Evolutionary conservation across 1,284 basidiomycete genomes (phyloP).

Genomic region (Trichosporon inkin): DNA sequence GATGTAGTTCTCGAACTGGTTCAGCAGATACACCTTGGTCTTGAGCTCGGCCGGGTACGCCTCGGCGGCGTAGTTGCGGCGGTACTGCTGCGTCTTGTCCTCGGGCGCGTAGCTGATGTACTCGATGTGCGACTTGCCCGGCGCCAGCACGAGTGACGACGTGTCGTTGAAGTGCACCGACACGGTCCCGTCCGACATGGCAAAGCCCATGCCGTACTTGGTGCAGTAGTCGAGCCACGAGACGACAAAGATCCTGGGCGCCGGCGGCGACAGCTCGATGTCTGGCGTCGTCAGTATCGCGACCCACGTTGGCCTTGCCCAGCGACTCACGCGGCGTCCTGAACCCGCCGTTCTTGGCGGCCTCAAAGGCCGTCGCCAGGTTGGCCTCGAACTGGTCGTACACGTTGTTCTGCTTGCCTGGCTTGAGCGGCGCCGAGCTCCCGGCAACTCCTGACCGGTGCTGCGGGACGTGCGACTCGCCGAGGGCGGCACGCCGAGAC

Average conservation of each 20-base stretch:
- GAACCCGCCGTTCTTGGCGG: conserved; percentile 12
- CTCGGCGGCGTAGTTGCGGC: conserved; percentile 45
- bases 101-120: conserved; percentile 56
- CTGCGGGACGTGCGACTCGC: conserved; percentile 12
- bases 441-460: background rate
- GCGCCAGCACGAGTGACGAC: conserved; percentile 74
- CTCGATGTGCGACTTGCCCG: conserved; percentile 84
- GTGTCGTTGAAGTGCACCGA: conserved; percentile 96
- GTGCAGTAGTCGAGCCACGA: conserved; percentile 98
- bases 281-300: no score
- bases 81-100: conserved; percentile 28
- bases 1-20: conserved; percentile 90
- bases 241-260: conserved; percentile 83
- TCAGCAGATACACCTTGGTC: conserved; percentile 82
- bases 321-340: conserved; percentile 52
- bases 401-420: background rate
- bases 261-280: conserved; percentile 52
- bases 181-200: conserved; percentile 87
- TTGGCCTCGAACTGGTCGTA: conserved; percentile 55
- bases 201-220: conserved; percentile 98
- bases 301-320: background rate
- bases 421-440: background rate
- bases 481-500: conserved; percentile 2
- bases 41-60: conserved; percentile 59
- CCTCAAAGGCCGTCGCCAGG: conserved; percentile 53